Base-by-base conservation (phyloP, 345 rosid species). In the Xanthoceras sorbifolium region DNA sequence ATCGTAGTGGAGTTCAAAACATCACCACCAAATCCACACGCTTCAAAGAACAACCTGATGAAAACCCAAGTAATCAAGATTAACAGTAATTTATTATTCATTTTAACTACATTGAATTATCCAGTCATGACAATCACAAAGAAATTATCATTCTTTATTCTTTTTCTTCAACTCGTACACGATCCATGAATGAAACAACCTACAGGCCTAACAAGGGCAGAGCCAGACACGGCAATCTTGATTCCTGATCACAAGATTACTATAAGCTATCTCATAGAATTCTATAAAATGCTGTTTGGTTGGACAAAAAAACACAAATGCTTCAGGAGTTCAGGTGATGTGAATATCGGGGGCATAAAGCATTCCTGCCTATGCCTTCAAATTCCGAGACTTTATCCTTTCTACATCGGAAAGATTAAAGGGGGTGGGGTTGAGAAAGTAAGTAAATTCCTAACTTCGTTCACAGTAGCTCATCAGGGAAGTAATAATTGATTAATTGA, bases 11-110 rank as follows among this genome's bases (percentile, higher is more conserved):
- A 90, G 71, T 93, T 88, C 87, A 93, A 81, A 23, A 89, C 77
- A 82, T 96, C 99, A 73, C 87, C 91, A 76, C 88, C 89, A 87
- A 93, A 95, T 69, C 97, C 98, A 81, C 97, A 93, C 0, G 96
- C 92, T 82, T 86, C 71, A 75, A 96, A 96, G 89, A 96, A 93
- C 64, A 86, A 77, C 88, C 98, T 95, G 81, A 59, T 26, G 63
- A 54, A 79, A 69, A 59, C 18, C 28, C 28, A 32, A n/a, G 28
- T 3, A 79, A 79, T 61, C 52, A 61, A 17, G 73, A 44, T 68
- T 22, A 42, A n/a, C 10, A 64, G 57, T 22, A 26, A 46, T 9
- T 3, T 10, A 48, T 36, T 76, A 79, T 22, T 38, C 29, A 9
- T 72, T n/a, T 29, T 36, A 63, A 18, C 42, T 55, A 42, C 63